Evolutionary conservation across 208 protist species (phyloP).

Genomic region (Wallacemonas sp.): DNA sequence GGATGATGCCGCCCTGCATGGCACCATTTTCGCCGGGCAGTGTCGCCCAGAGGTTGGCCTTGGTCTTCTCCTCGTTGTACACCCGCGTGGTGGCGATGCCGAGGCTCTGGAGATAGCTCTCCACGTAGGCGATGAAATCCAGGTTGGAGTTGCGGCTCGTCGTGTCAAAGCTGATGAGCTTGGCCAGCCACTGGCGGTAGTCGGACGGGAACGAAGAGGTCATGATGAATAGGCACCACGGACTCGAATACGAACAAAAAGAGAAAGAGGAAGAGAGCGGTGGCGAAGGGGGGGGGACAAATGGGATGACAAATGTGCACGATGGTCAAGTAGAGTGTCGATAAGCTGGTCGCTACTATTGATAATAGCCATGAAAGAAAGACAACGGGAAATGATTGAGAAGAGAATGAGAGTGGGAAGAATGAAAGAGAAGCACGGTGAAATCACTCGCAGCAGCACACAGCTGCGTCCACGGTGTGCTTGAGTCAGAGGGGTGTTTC

Average conservation of each 20-base stretch:
- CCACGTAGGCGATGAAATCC: slow-evolving; percentile 45
- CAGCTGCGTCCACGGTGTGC: too few species aligned
- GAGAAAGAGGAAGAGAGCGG: slow-evolving; percentile 3
- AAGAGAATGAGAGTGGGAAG: too few species aligned
- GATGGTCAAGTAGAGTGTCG: too few species aligned
- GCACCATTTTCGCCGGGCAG: slow-evolving; percentile 40
- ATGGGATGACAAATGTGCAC: too few species aligned
- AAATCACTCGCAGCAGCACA: too few species aligned
- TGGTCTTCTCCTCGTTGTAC: slow-evolving; percentile 34
- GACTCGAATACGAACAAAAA: slow-evolving; percentile 22
- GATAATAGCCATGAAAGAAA: too few species aligned
- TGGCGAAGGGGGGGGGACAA: too few species aligned
- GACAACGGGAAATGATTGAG: too few species aligned
- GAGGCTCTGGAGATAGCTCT: slow-evolving; percentile 32
- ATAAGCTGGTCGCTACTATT: too few species aligned
- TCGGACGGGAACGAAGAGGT: slow-evolving; percentile 18
- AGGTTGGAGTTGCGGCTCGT: slow-evolving; percentile 63
- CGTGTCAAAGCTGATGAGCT: slow-evolving; percentile 60
- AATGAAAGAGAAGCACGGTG: too few species aligned
- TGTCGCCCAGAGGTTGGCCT: slow-evolving; percentile 64
- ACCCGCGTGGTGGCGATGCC: slow-evolving; percentile 37
- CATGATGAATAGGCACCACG: not conserved
- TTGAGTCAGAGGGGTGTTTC: too few species aligned
- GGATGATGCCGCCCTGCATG: slow-evolving; percentile 50
- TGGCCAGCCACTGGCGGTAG: slow-evolving; percentile 39